A percentile compares a stretch with the other conserved stretches of the same genome.
Conservation (phyloP, 805 yeast genomes). For the Sugiyamaella qingdaonensis region DNA sequence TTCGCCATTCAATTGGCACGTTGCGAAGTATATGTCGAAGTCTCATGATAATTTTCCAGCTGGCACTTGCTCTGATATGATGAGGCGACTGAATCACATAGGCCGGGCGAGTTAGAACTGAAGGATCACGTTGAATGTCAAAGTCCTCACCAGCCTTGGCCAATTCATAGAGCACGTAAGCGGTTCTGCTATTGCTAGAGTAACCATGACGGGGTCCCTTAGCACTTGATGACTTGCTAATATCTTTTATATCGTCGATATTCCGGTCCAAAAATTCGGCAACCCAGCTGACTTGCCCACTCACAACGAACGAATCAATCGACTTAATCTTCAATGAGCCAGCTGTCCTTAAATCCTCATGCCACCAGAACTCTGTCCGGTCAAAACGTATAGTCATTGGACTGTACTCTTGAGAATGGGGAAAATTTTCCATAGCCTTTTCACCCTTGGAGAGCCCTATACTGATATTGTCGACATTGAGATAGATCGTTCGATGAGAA, state of each 20-base stretch:
- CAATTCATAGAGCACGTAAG: constrained; percentile 38
- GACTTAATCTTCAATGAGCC: constrained; percentile 30
- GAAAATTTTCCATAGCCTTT: constrained; percentile 3
- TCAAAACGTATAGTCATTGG: constrained; percentile 31
- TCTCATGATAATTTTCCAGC: constrained; percentile 84
- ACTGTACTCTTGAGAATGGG: constrained; percentile 3
- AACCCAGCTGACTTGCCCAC: constrained; percentile 36
- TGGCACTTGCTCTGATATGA: constrained; percentile 74
- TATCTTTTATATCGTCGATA: constrained; percentile 17
- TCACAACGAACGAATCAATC: constrained; percentile 30
- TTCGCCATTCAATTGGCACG: constrained; percentile 53
- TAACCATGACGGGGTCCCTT: background rate
- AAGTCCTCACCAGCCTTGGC: constrained; percentile 46
- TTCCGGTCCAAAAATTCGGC: constrained; percentile 17
- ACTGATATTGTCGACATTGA: constrained; percentile 21
- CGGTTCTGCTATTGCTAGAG: constrained; percentile 6
- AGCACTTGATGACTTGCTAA: background rate
- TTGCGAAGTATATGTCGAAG: constrained; percentile 65
- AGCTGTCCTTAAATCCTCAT: constrained; percentile 17
- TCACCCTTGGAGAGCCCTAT: constrained; percentile 14
- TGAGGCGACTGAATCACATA: constrained; percentile 66
- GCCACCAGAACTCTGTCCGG: constrained; percentile 34
- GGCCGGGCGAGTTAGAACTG: constrained; percentile 86
- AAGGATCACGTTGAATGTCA: constrained; percentile 75
- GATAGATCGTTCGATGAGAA: constrained; percentile 15